These are phyloP conservation scores for Musa itinerans DNA, from an alignment of 176 grass and related monocot species.

Conservation along the genomic window DNA sequence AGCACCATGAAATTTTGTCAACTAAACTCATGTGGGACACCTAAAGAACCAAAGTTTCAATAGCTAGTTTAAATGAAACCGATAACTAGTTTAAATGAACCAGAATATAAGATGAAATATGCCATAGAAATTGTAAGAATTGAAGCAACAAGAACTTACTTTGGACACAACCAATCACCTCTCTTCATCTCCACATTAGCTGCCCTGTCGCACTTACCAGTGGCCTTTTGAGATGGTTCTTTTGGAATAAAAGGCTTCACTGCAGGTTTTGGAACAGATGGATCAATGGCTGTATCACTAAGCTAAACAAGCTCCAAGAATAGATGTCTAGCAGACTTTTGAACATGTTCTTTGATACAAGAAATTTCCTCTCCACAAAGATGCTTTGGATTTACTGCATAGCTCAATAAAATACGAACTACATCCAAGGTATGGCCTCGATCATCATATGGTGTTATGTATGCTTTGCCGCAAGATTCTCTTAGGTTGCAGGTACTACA, in stretches of 20 bases:
- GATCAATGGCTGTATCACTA: conserved; percentile 58
- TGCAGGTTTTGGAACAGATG: conserved; percentile 48
- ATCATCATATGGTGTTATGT: conserved; percentile 28
- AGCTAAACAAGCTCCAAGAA: conserved; percentile 48
- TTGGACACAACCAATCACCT: conserved; percentile 89
- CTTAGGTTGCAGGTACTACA: conserved; percentile 64
- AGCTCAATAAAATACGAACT: conserved; percentile 56
- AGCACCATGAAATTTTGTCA: too few species aligned
- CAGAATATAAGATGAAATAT: background rate
- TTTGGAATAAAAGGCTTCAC: conserved; percentile 5
- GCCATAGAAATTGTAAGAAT: conserved; percentile 4
- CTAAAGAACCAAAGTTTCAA: too few species aligned
- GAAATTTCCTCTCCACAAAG: conserved; percentile 43
- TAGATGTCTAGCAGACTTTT: conserved; percentile 76
- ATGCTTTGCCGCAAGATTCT: conserved; percentile 80
- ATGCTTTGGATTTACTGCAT: conserved; percentile 52
- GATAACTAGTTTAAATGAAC: too few species aligned
- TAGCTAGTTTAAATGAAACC: too few species aligned
- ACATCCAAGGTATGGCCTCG: conserved; percentile 58
- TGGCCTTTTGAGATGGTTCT: background rate
- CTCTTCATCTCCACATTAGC: conserved; percentile 70
- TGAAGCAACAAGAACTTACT: conserved; percentile 50
- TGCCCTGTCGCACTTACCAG: conserved; percentile 15
- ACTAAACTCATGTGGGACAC: too few species aligned
- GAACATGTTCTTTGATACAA: conserved; percentile 33